Base-by-base conservation (phyloP, 2,329 filamentous ascomycete genomes). In the Talaromyces rugulosus region DNA sequence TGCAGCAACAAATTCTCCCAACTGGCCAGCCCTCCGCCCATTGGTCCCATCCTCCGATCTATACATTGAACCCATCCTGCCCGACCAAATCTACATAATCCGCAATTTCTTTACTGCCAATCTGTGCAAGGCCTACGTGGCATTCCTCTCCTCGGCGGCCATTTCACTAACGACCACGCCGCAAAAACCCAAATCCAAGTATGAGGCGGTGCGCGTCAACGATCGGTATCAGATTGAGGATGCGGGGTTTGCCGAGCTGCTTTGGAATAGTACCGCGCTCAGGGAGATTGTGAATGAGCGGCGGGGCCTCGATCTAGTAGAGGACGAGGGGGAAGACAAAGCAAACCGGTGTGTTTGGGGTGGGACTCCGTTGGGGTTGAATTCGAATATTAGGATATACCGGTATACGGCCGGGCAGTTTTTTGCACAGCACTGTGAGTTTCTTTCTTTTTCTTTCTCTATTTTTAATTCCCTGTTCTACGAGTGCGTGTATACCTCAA, bases 391-490 rank as follows among this genome's bases (percentile, higher is more conserved):
- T 60, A 84, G 94, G 36, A 86, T 97, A 33, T 97, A 97, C 77
- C 85, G 93, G 27, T 97, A 97, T 75, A 85, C 83, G 0, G 85
- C 89, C 66, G 91, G 91, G 0, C 92, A 97, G 72, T 96, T 93
- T 74, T 97, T 97, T 73, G 92, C 92, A 71, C 89, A 91, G 69
- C 94, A 97, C 74, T 97, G 91, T 94, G 84, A 69, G 89, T 84
- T 50, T 52, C 50, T 33, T 14, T 63, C 44, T 61, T 52, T 60
- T 36, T 44, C 47, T 63, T 27, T 36, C 16, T 7, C n/a, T 5
- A 16, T 18, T 44, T 47, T 28, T 40, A 27, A 36, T 27, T 16
- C 56, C 2, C 3, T 14, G 7, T 47, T 11, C 18, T 18, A 12
- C 11, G 7, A 5, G 23, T 47, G 23, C 5, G 44, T 23, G 44